These are phyloP conservation scores for Capronia americana DNA, from an alignment of 2,329 filamentous ascomycete genomes.

Conservation along the genomic window DNA sequence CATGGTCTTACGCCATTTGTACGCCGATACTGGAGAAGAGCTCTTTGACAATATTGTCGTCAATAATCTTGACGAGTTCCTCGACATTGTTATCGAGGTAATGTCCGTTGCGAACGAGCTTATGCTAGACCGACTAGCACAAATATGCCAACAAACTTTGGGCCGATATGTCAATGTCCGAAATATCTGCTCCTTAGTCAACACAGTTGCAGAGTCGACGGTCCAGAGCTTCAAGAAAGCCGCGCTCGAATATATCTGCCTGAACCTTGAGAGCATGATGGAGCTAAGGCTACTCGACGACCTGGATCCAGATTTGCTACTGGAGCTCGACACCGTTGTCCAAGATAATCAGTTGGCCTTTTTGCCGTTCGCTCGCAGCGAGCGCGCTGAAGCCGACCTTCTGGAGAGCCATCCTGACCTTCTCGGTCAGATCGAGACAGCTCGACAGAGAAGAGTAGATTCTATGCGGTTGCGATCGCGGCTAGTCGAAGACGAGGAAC, in stretches of 20 bases:
- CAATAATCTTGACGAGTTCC: constrained; percentile 77
- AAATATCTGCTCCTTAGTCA: constrained; percentile 84
- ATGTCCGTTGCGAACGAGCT: constrained; percentile 90
- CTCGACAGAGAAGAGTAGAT: constrained; percentile 70
- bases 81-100: constrained; percentile 88
- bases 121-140: constrained; percentile 89
- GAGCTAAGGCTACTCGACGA: constrained; percentile 78
- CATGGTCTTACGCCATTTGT: constrained; percentile 80
- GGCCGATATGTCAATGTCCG: constrained; percentile 68
- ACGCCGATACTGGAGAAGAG: constrained; percentile 79
- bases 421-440: constrained; percentile 47
- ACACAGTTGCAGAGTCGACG: constrained; percentile 82
- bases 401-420: constrained; percentile 55
- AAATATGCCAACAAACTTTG: constrained; percentile 84
- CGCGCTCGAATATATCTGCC: constrained; percentile 85
- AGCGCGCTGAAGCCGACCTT: constrained; percentile 66
- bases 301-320: constrained; percentile 80
- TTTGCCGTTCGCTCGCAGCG: constrained; percentile 78
- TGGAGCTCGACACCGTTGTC: constrained; percentile 80
- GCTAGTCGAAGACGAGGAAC: constrained; percentile 70
- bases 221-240: constrained; percentile 86
- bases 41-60: constrained; percentile 79
- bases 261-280: constrained; percentile 89
- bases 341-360: constrained; percentile 80
- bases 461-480: constrained; percentile 73